Evolutionary conservation across 148 eudicot genomes (phyloP), one percentile per base, ranked within the genome.

Genomic region (Salicornia ramosissima): DNA sequence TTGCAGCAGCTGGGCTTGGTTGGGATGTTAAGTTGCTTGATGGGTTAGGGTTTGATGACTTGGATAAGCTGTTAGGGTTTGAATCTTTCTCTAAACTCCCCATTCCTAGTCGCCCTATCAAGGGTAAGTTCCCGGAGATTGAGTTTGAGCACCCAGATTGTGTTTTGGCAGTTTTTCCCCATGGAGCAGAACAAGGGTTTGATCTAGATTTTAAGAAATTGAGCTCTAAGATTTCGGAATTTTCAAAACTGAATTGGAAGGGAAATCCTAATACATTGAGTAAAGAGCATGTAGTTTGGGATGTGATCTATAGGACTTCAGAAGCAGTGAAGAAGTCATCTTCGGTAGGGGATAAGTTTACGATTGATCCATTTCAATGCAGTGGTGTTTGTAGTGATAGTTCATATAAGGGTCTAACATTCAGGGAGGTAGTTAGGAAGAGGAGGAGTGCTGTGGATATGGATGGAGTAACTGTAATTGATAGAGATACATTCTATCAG

Each of bases 121-220:
- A 83, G 59, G 96, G 94, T 14, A 77, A 74, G 69, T 76, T 88
- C 55, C 88, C 91, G 0, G 94, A 83, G 83, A 79, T 93, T 67
- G 98, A 90, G 81, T 93, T 86, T 34, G 98, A 93, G 81, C 96
- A 93, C 71, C 96, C 92, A 1, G 98, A 93, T 83, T 93, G 98
- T 65, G 81, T 83, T 39, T 78, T 93, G 70, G 75, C 83, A 11
- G 89, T 90, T 84, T 86, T 84, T 40, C 96, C 96, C 0, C 64
- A 33, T 21, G 83, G 83, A 43, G 58, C 29, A 43, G 83, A 68
- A n/a, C 79, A 67, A 45, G 79, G 59, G 10, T 79, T 86, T 67
- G 80, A 76, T 71, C 74, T 93, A 55, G 81, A 88, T 71, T 85
- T 77, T n/a, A 29, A 58, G 74, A 77, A 16, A 11, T 75, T 90